Evolutionary conservation across 441 rosid species (phyloP).

Genomic region (Syzygium malaccense): DNA sequence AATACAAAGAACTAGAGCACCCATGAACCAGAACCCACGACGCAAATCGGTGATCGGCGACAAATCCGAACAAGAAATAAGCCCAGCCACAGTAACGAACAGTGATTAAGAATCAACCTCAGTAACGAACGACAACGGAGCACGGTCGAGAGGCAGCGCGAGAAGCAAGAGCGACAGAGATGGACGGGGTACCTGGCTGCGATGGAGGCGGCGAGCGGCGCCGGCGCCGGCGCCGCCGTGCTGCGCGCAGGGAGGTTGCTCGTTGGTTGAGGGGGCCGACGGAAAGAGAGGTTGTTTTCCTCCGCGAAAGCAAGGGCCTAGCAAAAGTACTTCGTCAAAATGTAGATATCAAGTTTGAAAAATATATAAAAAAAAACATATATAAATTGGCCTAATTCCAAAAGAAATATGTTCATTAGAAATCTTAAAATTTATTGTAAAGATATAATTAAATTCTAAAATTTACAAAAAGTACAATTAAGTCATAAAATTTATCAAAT

Average conservation of each 20-base stretch:
- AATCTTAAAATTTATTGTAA: no score
- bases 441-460: no score
- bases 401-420: no score
- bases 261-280: background rate
- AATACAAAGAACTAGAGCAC: background rate
- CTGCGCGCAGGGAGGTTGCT: background rate
- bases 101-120: background rate
- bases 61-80: background rate
- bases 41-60: background rate
- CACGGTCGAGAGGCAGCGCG: background rate
- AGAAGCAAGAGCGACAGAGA: background rate
- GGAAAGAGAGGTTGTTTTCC: background rate
- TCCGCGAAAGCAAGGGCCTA: background rate
- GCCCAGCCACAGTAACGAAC: background rate
- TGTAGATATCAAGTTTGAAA: background rate
- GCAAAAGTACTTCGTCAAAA: background rate
- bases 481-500: no score
- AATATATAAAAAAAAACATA: background rate
- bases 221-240: background rate
- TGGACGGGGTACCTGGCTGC: background rate
- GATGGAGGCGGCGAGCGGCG: background rate
- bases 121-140: background rate
- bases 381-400: no score
- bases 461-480: no score
- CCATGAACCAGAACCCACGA: background rate